phyloP scores from a whole-genome alignment of 2,329 filamentous ascomycete genomes.

The Teratosphaeria viscida region DNA sequence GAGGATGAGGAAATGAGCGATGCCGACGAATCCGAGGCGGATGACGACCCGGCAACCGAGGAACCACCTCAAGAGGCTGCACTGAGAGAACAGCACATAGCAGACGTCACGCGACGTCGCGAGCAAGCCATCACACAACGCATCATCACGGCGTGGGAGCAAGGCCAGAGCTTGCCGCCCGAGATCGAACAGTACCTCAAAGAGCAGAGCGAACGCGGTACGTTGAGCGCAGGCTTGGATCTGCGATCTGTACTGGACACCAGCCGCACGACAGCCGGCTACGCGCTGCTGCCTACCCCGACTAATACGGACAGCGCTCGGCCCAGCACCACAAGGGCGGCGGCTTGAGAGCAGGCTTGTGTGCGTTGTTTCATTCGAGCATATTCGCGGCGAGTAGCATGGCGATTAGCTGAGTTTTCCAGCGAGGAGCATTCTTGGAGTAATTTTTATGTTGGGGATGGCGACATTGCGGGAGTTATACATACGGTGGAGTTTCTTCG shows the following conservation, averaged over 20 bases:
- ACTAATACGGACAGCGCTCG: not conserved
- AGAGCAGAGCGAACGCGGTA: constrained; percentile 23
- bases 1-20: constrained; percentile 17
- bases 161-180: constrained; percentile 22
- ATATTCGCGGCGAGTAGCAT: not conserved
- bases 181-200: constrained; percentile 27
- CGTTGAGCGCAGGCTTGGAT: constrained; percentile 5
- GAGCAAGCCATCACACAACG: constrained; percentile 21
- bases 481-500: not conserved
- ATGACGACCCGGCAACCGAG: constrained; percentile 6
- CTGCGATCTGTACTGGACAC: not conserved
- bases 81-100: constrained; percentile 17
- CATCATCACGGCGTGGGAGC: constrained; percentile 21
- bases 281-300: constrained; percentile 2
- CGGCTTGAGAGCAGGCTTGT: not conserved
- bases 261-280: not conserved
- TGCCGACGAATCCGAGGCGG: constrained; percentile 7
- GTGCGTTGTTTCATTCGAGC: not conserved
- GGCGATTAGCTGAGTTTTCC: not conserved
- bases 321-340: not conserved
- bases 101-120: constrained; percentile 15
- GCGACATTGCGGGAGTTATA: not conserved
- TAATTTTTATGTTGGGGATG: not conserved
- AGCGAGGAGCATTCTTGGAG: not conserved
- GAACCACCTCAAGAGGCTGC: constrained; percentile 13